These are phyloP conservation scores for Discostella pseudostelligera DNA, from an alignment of 108 stramenopile genomes.

Conservation along the genomic window DNA sequence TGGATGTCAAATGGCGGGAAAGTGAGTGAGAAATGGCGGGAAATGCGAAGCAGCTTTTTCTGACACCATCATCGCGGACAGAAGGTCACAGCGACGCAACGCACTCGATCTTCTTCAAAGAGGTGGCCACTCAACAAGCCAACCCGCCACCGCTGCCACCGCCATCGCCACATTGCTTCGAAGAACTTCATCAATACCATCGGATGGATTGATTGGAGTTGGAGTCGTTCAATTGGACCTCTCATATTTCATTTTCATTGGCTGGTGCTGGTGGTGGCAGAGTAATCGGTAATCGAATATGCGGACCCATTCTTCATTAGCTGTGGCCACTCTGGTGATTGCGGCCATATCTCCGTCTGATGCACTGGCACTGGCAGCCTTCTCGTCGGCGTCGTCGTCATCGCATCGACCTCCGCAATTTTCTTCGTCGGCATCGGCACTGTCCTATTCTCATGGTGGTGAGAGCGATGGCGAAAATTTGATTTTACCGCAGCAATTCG, in stretches of 20 bases:
- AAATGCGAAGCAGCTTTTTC: too few species aligned
- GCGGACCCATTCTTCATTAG: not conserved
- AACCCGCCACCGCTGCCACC: too few species aligned
- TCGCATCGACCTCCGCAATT: not conserved
- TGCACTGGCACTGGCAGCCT: not conserved
- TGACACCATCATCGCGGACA: too few species aligned
- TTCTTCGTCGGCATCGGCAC: not conserved
- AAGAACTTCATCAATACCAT: too few species aligned
- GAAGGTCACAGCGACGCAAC: too few species aligned
- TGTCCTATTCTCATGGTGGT: not conserved
- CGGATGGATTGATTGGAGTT: too few species aligned
- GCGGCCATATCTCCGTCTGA: constrained; percentile 6
- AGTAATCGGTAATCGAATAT: not conserved
- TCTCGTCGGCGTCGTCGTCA: not conserved
- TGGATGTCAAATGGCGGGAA: too few species aligned
- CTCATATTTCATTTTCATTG: not conserved
- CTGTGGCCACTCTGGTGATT: not conserved
- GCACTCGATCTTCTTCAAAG: too few species aligned
- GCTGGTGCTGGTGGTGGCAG: not conserved
- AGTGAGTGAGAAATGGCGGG: too few species aligned
- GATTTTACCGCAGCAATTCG: not conserved
- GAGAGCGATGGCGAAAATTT: not conserved
- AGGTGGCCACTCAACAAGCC: not conserved
- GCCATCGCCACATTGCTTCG: too few species aligned
- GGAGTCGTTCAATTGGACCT: too few species aligned